Base-by-base conservation (phyloP, 768 basidiomycete genomes). In the Flagelloscypha sp. region DNA sequence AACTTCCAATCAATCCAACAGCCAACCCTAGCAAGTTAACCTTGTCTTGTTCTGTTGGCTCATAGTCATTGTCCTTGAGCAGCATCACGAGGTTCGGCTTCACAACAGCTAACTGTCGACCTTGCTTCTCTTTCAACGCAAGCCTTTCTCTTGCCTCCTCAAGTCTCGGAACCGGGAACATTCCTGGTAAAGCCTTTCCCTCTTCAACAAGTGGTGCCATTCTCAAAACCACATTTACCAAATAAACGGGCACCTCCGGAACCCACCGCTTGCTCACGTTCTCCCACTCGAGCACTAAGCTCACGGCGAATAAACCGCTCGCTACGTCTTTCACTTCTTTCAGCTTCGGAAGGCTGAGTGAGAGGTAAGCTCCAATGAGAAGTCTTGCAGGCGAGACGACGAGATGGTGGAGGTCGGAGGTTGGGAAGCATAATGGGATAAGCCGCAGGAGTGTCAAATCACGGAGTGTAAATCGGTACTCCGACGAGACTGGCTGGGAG, bases 331-430 rank as follows among this genome's bases (percentile, higher is more conserved):
- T 42, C 11, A 86, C 50, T 8, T 76, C 74, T 33, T 93, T 73
- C 2, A 98, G 71, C 4, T 90, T 79, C n/a, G n/a, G n/a, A n/a
- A n/a, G n/a, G 36, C 78, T 73, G 19, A 99, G 66, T 6, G 81
- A 81, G 12, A 99, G 79, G 53, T 97, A 98, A 30, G 89, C 81
- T 1, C 85, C 88, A 66, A 95, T 85, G 36, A 98, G 71, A 12
- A 98, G 60, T 33, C 89, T 74, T 0, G 92, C 74, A 0, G 92
- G 88, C 0, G 87, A 84, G 13, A 89, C 65, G 30, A 98, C 90
- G 0, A 79, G 74, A 56, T 99, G 93, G 34, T 80, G 82, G 59
- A 94, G 72, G 58, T 99, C 95, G 53, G 89, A 94, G 2, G 92
- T 90, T 3, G 92, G 84, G 93, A 93, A 99, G 23, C 85, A 62